These are phyloP conservation scores for Kregervanrija pseudodelftensis DNA, from an alignment of 805 yeast genomes.

Conservation along the genomic window DNA sequence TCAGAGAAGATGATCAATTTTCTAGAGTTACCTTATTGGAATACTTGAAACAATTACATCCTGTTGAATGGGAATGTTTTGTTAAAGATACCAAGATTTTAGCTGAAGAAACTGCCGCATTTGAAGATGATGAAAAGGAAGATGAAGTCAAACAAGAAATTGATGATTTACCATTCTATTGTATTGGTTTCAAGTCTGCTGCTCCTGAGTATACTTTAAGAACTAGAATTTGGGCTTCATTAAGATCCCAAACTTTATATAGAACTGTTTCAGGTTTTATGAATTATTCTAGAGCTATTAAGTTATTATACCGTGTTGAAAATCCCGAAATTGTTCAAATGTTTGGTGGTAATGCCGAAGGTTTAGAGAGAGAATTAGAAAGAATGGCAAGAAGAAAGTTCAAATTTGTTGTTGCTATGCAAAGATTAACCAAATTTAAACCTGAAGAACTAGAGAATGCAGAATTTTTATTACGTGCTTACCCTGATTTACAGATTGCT, in stretches of 20 bases:
- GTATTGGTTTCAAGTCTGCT: slow-evolving; percentile 96
- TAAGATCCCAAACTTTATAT: slow-evolving; percentile 92
- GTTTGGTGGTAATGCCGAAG: slow-evolving; percentile 98
- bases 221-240: slow-evolving; percentile 97
- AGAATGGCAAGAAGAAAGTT: slow-evolving; percentile 82
- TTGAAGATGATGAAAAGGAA: slow-evolving; percentile 59
- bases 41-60: slow-evolving; percentile 90
- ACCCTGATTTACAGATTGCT: slow-evolving; percentile 84
- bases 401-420: slow-evolving; percentile 79
- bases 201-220: slow-evolving; percentile 95
- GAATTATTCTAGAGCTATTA: slow-evolving; percentile 97
- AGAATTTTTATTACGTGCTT: slow-evolving; percentile 73
- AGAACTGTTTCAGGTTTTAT: slow-evolving; percentile 97
- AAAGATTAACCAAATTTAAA: slow-evolving; percentile 64
- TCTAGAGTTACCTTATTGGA: slow-evolving; percentile 91
- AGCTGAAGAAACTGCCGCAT: slow-evolving; percentile 90
- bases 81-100: slow-evolving; percentile 92
- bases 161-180: slow-evolving; percentile 89
- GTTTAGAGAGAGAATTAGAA: slow-evolving; percentile 89
- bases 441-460: slow-evolving; percentile 74
- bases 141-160: slow-evolving; percentile 69
- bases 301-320: slow-evolving; percentile 87
- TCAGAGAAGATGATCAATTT: slow-evolving; percentile 94
- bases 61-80: slow-evolving; percentile 96
- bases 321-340: slow-evolving; percentile 93